Evolutionary conservation across 2,329 filamentous ascomycete genomes (phyloP), one percentile per base, ranked within the genome.

Genomic region (Phialocephala subalpina): DNA sequence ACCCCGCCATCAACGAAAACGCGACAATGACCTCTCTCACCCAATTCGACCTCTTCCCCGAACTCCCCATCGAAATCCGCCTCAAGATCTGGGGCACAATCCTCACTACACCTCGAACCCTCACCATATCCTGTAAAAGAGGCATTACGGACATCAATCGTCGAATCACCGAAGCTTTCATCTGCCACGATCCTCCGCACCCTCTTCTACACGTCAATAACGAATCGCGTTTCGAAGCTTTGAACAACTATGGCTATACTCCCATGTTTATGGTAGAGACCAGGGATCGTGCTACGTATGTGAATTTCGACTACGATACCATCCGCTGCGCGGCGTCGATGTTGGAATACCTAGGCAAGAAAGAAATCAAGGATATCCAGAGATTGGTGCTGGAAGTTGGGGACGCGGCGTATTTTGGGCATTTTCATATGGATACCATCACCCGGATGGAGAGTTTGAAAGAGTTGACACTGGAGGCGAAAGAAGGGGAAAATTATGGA

Each of bases 171-270:
- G 49, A 49, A 38, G 42, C 69, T 7, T 75, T 69, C 25, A 45
- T 55, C 11, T 73, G 73, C 12, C 12, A 61, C 1, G 69, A 67
- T 0, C 73, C 74, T 0, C 70, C 73, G 25, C 75, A 74, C 6
- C 7, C 67, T 1, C 66, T 74, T 20, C 66, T 79, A 6, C 72
- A 75, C 62, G 66, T 71, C n/a, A 73, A 65, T 53, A 70, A 55
- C 2, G 77, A 78, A 68, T 73, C 77, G 5, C 74, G 77, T 1
- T 62, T 58, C 61, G 69, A 72, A 61, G 69, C 66, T n/a, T 62
- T 75, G 16, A 49, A 58, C 1, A 35, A 64, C 60, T 75, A 74
- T 57, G 33, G 36, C 11, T 58, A 57, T n/a, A 27, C 59, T 60
- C 29, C 53, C 3, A 45, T 40, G 14, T 67, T 66, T 47, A 52